Conservation (phyloP, 352 stramenopile species). For the Pseudoperonospora humuli region DNA sequence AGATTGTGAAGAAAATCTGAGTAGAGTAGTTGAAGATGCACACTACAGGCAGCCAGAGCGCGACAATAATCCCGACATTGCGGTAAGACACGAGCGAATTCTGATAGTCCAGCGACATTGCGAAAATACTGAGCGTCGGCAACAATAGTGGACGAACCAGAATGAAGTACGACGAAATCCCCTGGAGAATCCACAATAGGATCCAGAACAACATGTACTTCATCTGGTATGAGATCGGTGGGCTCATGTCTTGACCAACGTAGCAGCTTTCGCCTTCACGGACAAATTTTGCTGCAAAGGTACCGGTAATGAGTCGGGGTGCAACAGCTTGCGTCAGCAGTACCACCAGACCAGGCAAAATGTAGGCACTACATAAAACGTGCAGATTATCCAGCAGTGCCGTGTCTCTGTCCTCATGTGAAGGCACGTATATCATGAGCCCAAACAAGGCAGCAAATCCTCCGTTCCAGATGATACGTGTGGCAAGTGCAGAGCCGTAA, state of each 20-base stretch:
- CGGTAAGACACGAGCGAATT: conserved; percentile 66
- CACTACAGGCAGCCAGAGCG: conserved; percentile 53
- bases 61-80: conserved; percentile 62
- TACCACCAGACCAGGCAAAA: conserved; percentile 42
- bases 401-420: conserved; percentile 41
- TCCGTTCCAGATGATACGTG: conserved; percentile 53
- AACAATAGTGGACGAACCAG: conserved; percentile 56
- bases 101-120: conserved; percentile 59
- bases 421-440: conserved; percentile 52
- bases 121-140: conserved; percentile 63
- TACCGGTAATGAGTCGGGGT: conserved; percentile 40
- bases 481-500: conserved; percentile 42
- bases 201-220: conserved; percentile 69
- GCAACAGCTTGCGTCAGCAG: conserved; percentile 44
- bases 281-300: conserved; percentile 64
- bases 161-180: conserved; percentile 57
- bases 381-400: conserved; percentile 37
- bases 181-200: conserved; percentile 47
- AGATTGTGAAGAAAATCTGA: conserved; percentile 78
- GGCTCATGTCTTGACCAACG: conserved; percentile 55
- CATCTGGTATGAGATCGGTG: conserved; percentile 43
- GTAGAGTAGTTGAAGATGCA: conserved; percentile 79
- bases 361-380: conserved; percentile 33
- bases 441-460: conserved; percentile 50
- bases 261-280: conserved; percentile 69